Conservation (phyloP, 2,329 filamentous ascomycete species). For the Plectosphaerella sp. region DNA sequence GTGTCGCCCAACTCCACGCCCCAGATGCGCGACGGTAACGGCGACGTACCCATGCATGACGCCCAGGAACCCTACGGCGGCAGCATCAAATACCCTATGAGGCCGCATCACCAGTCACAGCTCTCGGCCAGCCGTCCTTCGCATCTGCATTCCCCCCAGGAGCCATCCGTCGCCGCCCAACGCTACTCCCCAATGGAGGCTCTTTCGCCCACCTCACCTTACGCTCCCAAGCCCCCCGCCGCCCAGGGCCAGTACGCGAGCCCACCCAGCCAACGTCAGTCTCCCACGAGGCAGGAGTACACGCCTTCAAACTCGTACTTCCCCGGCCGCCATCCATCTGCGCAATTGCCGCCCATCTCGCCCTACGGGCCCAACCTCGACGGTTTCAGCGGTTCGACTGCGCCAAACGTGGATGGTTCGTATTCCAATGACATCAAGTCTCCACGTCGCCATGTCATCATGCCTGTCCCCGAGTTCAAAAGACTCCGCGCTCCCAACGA, state of each 20-base stretch:
- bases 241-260: constrained; percentile 47
- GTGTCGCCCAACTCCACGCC: constrained; percentile 54
- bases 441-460: constrained; percentile 48
- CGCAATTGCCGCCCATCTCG: constrained; percentile 71
- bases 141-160: constrained; percentile 69
- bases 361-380: constrained; percentile 65
- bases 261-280: constrained; percentile 62
- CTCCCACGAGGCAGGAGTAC: constrained; percentile 69
- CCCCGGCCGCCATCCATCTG: constrained; percentile 39
- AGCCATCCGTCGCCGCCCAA: constrained; percentile 79
- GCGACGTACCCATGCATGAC: constrained; percentile 84
- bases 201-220: constrained; percentile 75
- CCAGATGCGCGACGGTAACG: constrained; percentile 65
- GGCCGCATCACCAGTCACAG: constrained; percentile 73
- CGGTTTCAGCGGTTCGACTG: constrained; percentile 69
- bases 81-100: constrained; percentile 79
- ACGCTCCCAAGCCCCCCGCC: constrained; percentile 57
- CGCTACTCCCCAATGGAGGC: constrained; percentile 96
- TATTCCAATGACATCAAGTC: constrained; percentile 54
- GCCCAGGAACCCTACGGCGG: constrained; percentile 70
- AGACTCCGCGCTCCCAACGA: constrained; percentile 71
- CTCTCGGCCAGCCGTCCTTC: constrained; percentile 45
- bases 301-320: constrained; percentile 58
- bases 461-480: constrained; percentile 78
- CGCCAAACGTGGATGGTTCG: constrained; percentile 66